These are phyloP conservation scores for Nannochloris sp. DNA, from an alignment of 139 green algal species.

Conservation along the genomic window DNA sequence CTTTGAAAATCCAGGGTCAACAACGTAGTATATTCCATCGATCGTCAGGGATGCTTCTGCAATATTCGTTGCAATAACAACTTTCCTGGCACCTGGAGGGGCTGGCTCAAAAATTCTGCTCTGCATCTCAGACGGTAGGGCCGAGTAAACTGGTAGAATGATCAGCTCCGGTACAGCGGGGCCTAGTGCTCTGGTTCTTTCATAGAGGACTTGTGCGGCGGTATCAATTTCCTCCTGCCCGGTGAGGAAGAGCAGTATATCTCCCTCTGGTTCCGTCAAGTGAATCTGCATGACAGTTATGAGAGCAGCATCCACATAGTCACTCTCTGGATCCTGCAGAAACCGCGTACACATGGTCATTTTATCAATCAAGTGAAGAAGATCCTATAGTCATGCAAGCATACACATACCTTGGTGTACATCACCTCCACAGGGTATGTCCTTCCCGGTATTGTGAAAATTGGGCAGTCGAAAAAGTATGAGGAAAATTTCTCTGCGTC, in stretches of 20 bases:
- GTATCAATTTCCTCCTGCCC: conserved; percentile 80
- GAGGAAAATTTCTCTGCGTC: conserved; percentile 90
- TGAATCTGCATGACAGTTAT: conserved; percentile 96
- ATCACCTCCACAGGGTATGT: conserved; percentile 77
- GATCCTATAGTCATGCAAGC: not conserved
- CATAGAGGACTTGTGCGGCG: conserved; percentile 70
- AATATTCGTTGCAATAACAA: conserved; percentile 98
- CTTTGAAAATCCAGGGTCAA: conserved; percentile 73
- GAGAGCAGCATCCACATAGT: conserved; percentile 93
- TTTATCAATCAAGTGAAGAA: not conserved
- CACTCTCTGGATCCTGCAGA: conserved; percentile 57
- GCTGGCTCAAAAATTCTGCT: conserved; percentile 92
- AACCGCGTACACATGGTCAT: not conserved
- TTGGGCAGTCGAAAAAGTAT: conserved; percentile 93
- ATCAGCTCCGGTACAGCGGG: conserved; percentile 83
- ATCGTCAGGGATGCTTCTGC: conserved; percentile 96
- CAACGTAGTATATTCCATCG: conserved; percentile 97
- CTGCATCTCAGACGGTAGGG: conserved; percentile 77
- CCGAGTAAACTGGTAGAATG: conserved; percentile 88
- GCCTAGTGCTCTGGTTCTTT: conserved; percentile 89
- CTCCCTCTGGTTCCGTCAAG: conserved; percentile 72
- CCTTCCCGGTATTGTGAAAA: conserved; percentile 75
- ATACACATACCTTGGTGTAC: conserved; percentile 59
- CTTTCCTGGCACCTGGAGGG: conserved; percentile 84
- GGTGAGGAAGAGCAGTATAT: conserved; percentile 81